These are phyloP conservation scores for Claviceps quebecensis DNA, from an alignment of 2,329 filamentous ascomycete species.

Conservation along the genomic window DNA sequence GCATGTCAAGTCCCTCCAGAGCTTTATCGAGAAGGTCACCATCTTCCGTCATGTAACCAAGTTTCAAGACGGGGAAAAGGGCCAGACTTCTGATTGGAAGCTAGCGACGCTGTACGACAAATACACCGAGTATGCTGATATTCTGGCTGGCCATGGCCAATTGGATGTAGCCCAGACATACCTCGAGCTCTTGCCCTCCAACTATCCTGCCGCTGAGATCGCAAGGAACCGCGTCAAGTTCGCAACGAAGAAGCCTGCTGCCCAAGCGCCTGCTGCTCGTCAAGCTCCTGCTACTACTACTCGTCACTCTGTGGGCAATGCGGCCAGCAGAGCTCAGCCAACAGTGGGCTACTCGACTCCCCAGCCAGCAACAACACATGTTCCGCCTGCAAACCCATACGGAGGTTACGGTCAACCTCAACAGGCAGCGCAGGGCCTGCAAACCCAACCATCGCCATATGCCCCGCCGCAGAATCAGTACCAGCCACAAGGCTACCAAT, in stretches of 20 bases:
- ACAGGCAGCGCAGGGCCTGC: constrained; percentile 14
- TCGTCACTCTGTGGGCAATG: constrained; percentile 10
- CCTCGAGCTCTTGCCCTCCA: constrained; percentile 67
- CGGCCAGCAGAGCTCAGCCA: constrained; percentile 13
- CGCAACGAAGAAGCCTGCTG: constrained; percentile 47
- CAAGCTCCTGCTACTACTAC: constrained; percentile 1
- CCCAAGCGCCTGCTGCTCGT: constrained; percentile 7
- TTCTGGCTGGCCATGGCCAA: constrained; percentile 80
- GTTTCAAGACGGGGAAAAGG: constrained; percentile 67
- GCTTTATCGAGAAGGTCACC: constrained; percentile 96
- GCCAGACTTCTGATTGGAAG: constrained; percentile 70
- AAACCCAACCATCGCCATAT: constrained; percentile 22
- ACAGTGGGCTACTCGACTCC: constrained; percentile 34
- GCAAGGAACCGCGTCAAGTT: constrained; percentile 74
- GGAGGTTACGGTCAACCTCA: constrained; percentile 8
- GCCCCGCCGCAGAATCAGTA: constrained; percentile 23
- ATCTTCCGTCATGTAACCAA: constrained; percentile 90
- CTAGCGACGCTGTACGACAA: constrained; percentile 79
- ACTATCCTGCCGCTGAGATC: constrained; percentile 76
- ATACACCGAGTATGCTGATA: constrained; percentile 93
- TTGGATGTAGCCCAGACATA: constrained; percentile 81
- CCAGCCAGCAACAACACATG: constrained; percentile 18
- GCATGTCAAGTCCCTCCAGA: constrained; percentile 75
- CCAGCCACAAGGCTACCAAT: constrained; percentile 14
- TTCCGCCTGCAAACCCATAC: constrained; percentile 18